Conservation (phyloP, 768 basidiomycete species). For the Mycena rosella region DNA sequence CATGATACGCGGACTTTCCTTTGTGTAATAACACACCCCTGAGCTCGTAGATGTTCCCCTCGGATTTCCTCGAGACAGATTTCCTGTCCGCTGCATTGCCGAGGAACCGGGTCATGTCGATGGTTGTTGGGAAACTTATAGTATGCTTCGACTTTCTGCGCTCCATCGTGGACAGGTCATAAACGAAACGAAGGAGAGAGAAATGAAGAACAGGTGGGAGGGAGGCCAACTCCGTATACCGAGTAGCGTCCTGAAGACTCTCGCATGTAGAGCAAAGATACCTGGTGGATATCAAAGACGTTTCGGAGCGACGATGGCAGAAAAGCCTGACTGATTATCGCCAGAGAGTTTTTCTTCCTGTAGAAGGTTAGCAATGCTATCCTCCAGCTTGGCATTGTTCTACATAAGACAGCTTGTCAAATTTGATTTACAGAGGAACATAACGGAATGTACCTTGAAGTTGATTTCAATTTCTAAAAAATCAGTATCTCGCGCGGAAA, state of each 20-base stretch:
- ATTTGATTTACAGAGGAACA: neutral
- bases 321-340: constrained; percentile 79
- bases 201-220: constrained; percentile 94
- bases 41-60: constrained; percentile 76
- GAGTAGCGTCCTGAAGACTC: constrained; percentile 80
- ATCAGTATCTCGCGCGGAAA: constrained; percentile 75
- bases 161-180: constrained; percentile 80
- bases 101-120: constrained; percentile 82
- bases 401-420: constrained; percentile 43
- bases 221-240: constrained; percentile 75
- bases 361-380: constrained; percentile 74
- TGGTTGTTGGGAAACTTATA: constrained; percentile 78
- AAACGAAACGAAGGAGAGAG: constrained; percentile 94
- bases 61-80: constrained; percentile 23
- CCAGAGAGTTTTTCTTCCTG: constrained; percentile 80
- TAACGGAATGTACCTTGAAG: constrained; percentile 68
- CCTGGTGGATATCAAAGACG: constrained; percentile 52
- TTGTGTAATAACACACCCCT: constrained; percentile 90
- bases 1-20: constrained; percentile 92
- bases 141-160: constrained; percentile 89
- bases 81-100: constrained; percentile 45
- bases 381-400: constrained; percentile 81
- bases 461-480: constrained; percentile 93
- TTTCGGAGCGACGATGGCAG: neutral
- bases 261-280: constrained; percentile 87